Base-by-base conservation (phyloP, 1,284 basidiomycete genomes). In the Agaricales sp. region DNA sequence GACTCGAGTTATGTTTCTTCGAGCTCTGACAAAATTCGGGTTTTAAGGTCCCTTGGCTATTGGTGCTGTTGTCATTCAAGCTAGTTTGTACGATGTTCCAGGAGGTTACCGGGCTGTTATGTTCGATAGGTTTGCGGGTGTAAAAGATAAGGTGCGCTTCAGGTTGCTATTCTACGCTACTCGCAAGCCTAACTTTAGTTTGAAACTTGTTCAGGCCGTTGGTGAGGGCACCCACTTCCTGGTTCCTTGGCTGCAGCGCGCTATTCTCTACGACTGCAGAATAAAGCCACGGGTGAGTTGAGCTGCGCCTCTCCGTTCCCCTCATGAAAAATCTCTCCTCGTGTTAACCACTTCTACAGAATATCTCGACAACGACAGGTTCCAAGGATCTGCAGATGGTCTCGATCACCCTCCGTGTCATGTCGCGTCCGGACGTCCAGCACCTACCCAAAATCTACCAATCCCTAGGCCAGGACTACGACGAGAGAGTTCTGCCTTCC, bases 311-410 rank as follows among this genome's bases (percentile, higher is more conserved):
- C 14, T 14, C 39, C 49, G 39, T 47, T 19, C 45, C 43, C 43
- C 21, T 45, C 45, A 23, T 46, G 43, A 39, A 12, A 45, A 49
- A 41, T 50, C 52, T 51, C 48, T 19, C 3, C 39, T 30, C n/a
- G 8, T 22, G 52, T 6, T 55, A 45, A 16, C 21, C 19, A 16
- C 24, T 23, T 43, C 45, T 50, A 1, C 51, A 92, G 88, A 98
- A 97, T 63, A 99, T 99, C 56, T 92, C 91, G 16, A 98, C 95
- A 1, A 94, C 89, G 4, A 97, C 93, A 25, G 93, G 93, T 11
- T 95, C 92, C 20, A 97, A 96, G 67, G 87, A 98, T 66, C 71
- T 99, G 68, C 95, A 99, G 70, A 98, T 98, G 92, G 88, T 96
- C 50, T 89, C 93, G 38, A 82, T 99, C 51, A 98, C 95, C 1